Evolutionary conservation across 192 early-diverging fungal species (phyloP).

Genomic region (Mortierella claussenii): DNA sequence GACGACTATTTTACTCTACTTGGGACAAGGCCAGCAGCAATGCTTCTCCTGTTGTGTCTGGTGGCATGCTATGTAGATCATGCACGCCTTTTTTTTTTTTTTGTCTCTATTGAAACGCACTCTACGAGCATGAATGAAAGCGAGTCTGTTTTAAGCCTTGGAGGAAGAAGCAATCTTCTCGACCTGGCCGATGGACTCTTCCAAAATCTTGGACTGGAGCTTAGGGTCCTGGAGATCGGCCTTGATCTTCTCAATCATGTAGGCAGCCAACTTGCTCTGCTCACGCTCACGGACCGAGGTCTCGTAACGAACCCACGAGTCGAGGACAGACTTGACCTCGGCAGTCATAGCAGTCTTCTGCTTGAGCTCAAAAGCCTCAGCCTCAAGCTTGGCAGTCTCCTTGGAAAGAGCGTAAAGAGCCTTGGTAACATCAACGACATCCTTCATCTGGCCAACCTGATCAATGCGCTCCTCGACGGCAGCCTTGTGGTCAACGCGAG

Average conservation of each 20-base stretch:
- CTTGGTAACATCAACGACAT: constrained; percentile 94
- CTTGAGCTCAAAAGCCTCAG: constrained; percentile 94
- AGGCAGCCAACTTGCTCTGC: constrained; percentile 86
- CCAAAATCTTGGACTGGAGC: constrained; percentile 56
- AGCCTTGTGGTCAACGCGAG: constrained; percentile 90
- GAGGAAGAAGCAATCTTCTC: constrained; percentile 50
- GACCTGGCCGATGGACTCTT: constrained; percentile 53
- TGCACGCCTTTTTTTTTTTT: too few species aligned
- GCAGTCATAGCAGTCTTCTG: constrained; percentile 81
- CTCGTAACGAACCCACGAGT: constrained; percentile 98
- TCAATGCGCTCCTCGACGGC: constrained; percentile 91
- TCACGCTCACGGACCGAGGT: constrained; percentile 90
- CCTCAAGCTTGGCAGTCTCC: constrained; percentile 93
- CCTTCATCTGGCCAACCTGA: constrained; percentile 91
- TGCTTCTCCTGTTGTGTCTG: too few species aligned
- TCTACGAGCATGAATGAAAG: too few species aligned
- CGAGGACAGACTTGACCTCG: constrained; percentile 90
- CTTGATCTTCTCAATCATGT: constrained; percentile 86
- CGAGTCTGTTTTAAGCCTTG: constrained; percentile 56
- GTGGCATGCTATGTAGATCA: too few species aligned
- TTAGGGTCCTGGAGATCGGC: constrained; percentile 75
- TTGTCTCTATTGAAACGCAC: too few species aligned
- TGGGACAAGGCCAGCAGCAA: too few species aligned
- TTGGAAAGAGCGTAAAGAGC: constrained; percentile 93
- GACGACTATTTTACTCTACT: too few species aligned